These are phyloP conservation scores for Jatropha podagrica DNA, from an alignment of 441 rosid species.

Conservation along the genomic window DNA sequence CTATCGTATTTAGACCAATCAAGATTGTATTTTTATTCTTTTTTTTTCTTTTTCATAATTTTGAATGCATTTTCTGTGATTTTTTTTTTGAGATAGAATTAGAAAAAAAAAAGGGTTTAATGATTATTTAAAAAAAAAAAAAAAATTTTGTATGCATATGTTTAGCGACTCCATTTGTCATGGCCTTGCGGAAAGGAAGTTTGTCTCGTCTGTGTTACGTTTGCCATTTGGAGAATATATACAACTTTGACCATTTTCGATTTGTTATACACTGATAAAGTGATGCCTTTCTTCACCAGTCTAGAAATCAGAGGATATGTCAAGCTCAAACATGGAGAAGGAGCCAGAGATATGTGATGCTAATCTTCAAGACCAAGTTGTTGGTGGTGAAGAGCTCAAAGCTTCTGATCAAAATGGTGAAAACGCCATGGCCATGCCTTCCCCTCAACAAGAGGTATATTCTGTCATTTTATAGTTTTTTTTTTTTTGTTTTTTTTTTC, in stretches of 20 bases:
- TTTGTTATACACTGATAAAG: no score
- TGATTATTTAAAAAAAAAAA: neutral
- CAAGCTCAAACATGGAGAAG: slow-evolving; percentile 31
- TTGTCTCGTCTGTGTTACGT: neutral
- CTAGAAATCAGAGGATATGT: slow-evolving; percentile 18
- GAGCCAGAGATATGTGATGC: slow-evolving; percentile 28
- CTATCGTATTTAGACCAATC: neutral
- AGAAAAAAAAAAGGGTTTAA: neutral
- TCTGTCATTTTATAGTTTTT: neutral
- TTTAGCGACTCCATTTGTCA: no score
- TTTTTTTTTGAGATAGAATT: no score
- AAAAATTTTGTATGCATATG: neutral
- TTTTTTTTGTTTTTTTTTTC: no score
- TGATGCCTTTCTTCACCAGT: neutral
- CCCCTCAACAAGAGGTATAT: slow-evolving; percentile 48
- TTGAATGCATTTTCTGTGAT: no score
- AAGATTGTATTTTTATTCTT: neutral
- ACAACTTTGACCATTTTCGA: no score
- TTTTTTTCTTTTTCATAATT: neutral
- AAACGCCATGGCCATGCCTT: slow-evolving; percentile 38
- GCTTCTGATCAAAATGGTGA: slow-evolving; percentile 33
- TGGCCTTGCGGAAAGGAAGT: no score
- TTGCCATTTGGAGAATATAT: no score
- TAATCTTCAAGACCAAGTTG: slow-evolving; percentile 14
- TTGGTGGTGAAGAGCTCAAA: slow-evolving; percentile 26